Conservation (phyloP, 805 yeast genomes). For the Wickerhamiella sergipiensis region DNA sequence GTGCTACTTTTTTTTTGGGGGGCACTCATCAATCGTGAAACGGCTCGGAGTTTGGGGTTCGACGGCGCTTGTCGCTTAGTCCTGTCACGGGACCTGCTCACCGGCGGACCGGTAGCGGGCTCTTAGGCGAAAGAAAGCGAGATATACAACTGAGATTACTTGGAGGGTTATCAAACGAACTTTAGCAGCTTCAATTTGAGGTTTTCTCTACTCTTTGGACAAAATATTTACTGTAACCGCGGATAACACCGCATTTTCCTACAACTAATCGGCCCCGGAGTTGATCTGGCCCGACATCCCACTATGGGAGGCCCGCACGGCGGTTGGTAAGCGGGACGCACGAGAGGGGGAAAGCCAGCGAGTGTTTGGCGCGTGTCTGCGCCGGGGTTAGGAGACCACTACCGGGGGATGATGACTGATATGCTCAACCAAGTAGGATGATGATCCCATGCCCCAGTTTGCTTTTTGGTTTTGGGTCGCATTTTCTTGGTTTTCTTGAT, state of each 20-base stretch:
- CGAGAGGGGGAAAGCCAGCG: no score
- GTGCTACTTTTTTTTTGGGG: no score
- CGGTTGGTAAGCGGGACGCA: background rate
- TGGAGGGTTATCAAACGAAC: no score
- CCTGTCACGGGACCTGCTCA: background rate
- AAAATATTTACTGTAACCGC: no score
- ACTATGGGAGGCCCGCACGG: background rate
- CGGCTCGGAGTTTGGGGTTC: background rate
- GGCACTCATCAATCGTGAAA: background rate
- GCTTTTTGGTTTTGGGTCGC: background rate
- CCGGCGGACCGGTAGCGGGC: background rate
- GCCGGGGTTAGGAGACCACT: background rate
- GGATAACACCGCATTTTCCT: no score
- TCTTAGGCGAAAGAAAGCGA: background rate
- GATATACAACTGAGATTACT: no score
- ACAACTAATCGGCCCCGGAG: no score
- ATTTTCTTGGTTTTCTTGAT: no score
- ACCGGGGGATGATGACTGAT: background rate
- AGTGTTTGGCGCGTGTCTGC: background rate
- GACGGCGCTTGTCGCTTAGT: background rate
- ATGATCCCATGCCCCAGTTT: background rate
- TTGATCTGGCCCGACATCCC: no score
- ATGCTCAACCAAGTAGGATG: background rate
- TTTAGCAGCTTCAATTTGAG: no score
- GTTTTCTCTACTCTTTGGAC: no score